A percentile compares a stretch with the other conserved stretches of the same genome.
These are phyloP conservation scores for Erysiphe neolycopersici DNA, from an alignment of 2,329 filamentous ascomycete genomes.

Conservation along the genomic window DNA sequence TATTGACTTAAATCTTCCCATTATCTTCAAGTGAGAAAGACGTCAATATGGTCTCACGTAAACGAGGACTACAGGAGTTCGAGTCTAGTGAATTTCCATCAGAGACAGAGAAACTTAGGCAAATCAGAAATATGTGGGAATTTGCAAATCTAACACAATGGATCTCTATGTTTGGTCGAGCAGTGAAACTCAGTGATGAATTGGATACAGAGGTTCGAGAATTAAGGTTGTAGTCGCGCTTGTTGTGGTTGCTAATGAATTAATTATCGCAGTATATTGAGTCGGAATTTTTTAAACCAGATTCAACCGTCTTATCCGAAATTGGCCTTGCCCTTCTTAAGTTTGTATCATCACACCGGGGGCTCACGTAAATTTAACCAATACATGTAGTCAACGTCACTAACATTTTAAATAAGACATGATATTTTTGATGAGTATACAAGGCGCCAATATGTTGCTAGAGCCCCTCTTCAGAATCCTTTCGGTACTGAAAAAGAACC, in stretches of 20 bases:
- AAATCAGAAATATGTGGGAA: constrained; percentile 77
- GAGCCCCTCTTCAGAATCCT: constrained; percentile 53
- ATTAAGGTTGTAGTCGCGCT: neutral
- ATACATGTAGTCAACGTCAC: neutral
- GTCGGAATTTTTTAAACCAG: constrained; percentile 58
- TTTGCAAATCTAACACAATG: constrained; percentile 88
- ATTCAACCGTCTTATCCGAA: constrained; percentile 47
- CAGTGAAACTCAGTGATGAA: constrained; percentile 69
- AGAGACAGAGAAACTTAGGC: constrained; percentile 24
- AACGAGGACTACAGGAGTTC: constrained; percentile 18
- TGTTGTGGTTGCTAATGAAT: neutral
- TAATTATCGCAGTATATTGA: constrained; percentile 44
- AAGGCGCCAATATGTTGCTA: constrained; percentile 64
- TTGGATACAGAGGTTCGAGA: constrained; percentile 62
- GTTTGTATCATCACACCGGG: constrained; percentile 79
- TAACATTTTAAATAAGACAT: constrained; percentile 24
- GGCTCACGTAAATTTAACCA: constrained; percentile 46
- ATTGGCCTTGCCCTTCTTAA: constrained; percentile 75
- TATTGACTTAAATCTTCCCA: no score
- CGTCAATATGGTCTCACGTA: constrained; percentile 19
- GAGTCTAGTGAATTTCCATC: constrained; percentile 12
- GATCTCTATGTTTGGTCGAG: constrained; percentile 70
- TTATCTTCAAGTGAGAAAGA: neutral
- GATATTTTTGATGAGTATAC: constrained; percentile 89
- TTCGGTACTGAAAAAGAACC: constrained; percentile 56